Evolutionary conservation across 306 rosid genomes (phyloP).

Genomic region (Cucurbita ficifolia): DNA sequence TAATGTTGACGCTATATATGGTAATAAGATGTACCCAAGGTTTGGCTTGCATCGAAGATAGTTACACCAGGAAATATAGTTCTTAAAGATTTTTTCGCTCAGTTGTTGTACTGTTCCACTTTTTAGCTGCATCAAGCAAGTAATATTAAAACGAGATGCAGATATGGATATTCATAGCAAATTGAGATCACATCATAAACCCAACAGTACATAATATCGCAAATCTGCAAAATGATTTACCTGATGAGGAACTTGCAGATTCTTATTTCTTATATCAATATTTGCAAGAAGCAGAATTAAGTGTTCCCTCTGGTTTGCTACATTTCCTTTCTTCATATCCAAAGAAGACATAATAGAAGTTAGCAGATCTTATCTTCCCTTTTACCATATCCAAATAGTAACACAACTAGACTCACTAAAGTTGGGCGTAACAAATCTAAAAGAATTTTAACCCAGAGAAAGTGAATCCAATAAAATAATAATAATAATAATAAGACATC

Average conservation of each 20-base stretch:
- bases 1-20: conserved; percentile 8
- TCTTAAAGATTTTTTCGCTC: conserved; percentile 49
- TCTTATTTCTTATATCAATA: conserved; percentile 37
- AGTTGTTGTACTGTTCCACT: conserved; percentile 31
- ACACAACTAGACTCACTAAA: not conserved
- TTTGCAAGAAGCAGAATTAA: conserved; percentile 84
- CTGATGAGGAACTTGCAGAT: conserved; percentile 17
- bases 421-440: not conserved
- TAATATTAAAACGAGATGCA: not conserved
- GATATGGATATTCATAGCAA: not conserved
- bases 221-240: conserved; percentile 21
- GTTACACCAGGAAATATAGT: conserved; percentile 79
- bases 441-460: not conserved
- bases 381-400: not conserved
- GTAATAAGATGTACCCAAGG: conserved; percentile 35
- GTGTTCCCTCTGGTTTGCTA: conserved; percentile 96
- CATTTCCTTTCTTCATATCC: conserved; percentile 80
- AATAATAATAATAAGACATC: not conserved
- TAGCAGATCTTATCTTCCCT: not conserved
- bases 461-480: not conserved
- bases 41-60: conserved; percentile 51
- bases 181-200: not conserved
- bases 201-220: not conserved
- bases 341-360: conserved; percentile 9
- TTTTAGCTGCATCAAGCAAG: conserved; percentile 48